Evolutionary conservation across 2,329 filamentous ascomycete species (phyloP), one percentile per base, ranked within the genome.

Genomic region (Dryadomyces sulphureus): DNA sequence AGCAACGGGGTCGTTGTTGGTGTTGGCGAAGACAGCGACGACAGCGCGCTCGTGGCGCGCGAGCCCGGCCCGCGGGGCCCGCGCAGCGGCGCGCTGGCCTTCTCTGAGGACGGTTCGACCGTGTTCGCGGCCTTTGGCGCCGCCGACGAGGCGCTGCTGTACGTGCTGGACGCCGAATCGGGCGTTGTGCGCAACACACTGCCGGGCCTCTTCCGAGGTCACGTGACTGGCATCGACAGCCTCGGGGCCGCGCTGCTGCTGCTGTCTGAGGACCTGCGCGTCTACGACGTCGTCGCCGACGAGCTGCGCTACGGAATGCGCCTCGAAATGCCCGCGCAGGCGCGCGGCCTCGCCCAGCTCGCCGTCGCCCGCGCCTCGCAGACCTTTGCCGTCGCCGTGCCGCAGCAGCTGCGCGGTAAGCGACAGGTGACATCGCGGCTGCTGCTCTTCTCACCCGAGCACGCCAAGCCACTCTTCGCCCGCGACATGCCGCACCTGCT

Each of bases 201-300:
- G 17, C 73, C 80, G 5, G 79, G 79, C 3, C 65, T 90, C 38
- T 81, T 82, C 63, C 70, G 71, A 44, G 77, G 78, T 6, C 69
- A 73, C 17, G 67, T 88, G 7, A 73, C 78, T 48, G 76, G 75
- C n/a, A 63, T 93, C 25, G 77, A 72, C 5, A 81, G 93, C 45
- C 63, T 92, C 2, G 81, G 79, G 2, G 79, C 80, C 21, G 81
- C 82, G 56, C 65, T 98, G 17, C 69, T 96, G 48, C 73, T 84
- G 40, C 66, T 94, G 1, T 86, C 86, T 0, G 72, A 81, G 38
- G 73, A 77, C 24, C 69, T 95, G 8, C 70, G 77, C 36, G 80
- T 94, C 32, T 94, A 87, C 69, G 84, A 98, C 60, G 73, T 93
- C 11, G 84, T 96, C 7, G 71, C 79, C 43, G 84, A 94, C 55